A percentile compares a stretch with the other conserved stretches of the same genome.
phyloP scores from a whole-genome alignment of 1,284 basidiomycete genomes.

The Rhodotorula sp. region DNA sequence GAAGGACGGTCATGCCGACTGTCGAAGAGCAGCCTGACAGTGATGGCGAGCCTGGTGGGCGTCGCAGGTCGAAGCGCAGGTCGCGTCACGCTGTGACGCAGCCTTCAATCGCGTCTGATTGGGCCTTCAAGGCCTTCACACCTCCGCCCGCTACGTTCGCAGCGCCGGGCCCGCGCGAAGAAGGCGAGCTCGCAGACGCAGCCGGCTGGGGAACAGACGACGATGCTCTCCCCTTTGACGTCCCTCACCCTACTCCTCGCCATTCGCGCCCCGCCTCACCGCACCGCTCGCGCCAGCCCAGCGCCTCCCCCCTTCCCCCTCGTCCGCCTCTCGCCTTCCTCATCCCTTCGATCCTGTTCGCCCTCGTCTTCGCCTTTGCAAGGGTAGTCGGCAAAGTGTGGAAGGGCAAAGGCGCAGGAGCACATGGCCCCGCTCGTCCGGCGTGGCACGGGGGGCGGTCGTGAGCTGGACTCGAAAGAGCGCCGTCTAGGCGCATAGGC shows the following conservation, averaged over 20 bases:
- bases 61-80: background rate
- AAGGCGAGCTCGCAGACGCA: background rate
- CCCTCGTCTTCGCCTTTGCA: slow-evolving; percentile 21
- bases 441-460: background rate
- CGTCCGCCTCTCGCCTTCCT: slow-evolving; percentile 28
- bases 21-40: background rate
- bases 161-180: background rate
- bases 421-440: too few species aligned
- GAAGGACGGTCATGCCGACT: slow-evolving; percentile 2
- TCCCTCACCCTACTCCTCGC: slow-evolving; percentile 19
- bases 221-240: slow-evolving; percentile 20
- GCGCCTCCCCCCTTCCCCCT: slow-evolving; percentile 18
- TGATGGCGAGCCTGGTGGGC: background rate
- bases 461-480: background rate
- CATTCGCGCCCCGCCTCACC: slow-evolving; percentile 14
- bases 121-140: background rate
- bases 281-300: slow-evolving; percentile 3
- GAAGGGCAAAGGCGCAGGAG: background rate
- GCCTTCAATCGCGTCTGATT: too few species aligned
- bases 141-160: background rate
- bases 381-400: slow-evolving; percentile 8
- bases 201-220: slow-evolving; percentile 29
- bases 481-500: background rate
- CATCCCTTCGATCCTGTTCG: slow-evolving; percentile 29
- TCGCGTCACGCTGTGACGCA: too few species aligned